Conservation (phyloP, 441 rosid genomes). For the Populus trichocarpa region DNA sequence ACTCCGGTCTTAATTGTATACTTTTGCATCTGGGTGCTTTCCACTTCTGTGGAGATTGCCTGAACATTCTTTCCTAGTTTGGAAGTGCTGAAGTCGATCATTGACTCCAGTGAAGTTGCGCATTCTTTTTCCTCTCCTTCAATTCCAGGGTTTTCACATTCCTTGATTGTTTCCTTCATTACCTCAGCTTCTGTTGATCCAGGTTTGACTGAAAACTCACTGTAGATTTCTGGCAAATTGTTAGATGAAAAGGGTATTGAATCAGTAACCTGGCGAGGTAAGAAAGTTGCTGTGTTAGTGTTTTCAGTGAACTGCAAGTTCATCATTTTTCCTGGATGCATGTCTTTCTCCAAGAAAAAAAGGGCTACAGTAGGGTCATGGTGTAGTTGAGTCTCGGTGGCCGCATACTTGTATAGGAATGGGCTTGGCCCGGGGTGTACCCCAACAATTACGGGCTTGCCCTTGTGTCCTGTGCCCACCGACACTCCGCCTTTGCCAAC, state of each 20-base stretch:
- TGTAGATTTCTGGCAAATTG: conserved; percentile 17
- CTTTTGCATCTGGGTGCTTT: not conserved
- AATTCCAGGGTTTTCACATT: conserved; percentile 25
- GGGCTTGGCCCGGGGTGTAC: conserved; percentile 25
- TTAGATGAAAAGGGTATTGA: conserved; percentile 27
- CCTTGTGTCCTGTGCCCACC: conserved; percentile 54
- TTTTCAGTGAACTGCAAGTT: conserved; percentile 13
- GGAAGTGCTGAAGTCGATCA: conserved; percentile 24
- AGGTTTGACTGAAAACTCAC: conserved; percentile 17
- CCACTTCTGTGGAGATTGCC: conserved; percentile 22
- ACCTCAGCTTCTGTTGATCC: conserved; percentile 21
- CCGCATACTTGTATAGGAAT: not conserved
- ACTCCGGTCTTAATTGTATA: not conserved
- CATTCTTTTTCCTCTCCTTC: conserved; percentile 29
- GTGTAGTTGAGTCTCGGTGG: not conserved
- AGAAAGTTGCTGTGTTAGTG: conserved; percentile 14
- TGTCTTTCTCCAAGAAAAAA: conserved; percentile 12
- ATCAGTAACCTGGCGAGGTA: conserved; percentile 21
- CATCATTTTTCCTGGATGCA: conserved; percentile 1
- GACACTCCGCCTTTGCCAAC: conserved; percentile 70
- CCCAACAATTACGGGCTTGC: conserved; percentile 9
- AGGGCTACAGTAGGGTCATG: not conserved
- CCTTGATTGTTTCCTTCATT: conserved; percentile 18
- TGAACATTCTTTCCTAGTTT: conserved; percentile 20
- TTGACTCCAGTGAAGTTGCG: conserved; percentile 32